Evolutionary conservation across 352 stramenopile genomes (phyloP).

Genomic region (Phytophthora parvispora): DNA sequence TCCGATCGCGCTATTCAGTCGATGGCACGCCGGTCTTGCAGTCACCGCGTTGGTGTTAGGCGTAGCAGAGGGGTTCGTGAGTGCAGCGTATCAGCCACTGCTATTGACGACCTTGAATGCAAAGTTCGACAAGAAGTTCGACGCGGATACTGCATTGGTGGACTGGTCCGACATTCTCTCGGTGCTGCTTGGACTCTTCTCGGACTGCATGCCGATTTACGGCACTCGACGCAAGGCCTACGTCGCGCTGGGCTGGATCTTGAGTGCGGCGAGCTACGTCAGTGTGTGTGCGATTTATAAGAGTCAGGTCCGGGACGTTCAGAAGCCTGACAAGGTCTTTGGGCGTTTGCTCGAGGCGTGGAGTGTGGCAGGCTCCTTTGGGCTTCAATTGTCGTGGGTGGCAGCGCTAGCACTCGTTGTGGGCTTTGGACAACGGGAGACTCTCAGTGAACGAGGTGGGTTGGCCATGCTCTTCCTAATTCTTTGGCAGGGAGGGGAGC

Average conservation of each 20-base stretch:
- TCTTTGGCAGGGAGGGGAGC: constrained; percentile 46
- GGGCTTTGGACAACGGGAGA: constrained; percentile 64
- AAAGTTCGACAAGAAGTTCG: constrained; percentile 46
- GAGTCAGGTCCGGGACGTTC: constrained; percentile 1
- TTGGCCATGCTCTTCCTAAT: constrained; percentile 55
- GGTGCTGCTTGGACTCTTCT: constrained; percentile 88
- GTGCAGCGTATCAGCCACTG: constrained; percentile 48
- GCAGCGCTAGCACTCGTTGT: constrained; percentile 53
- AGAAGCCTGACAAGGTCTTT: constrained; percentile 15
- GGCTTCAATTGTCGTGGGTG: constrained; percentile 54
- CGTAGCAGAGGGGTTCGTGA: constrained; percentile 40
- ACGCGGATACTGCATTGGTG: constrained; percentile 44
- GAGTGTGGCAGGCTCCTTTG: constrained; percentile 41
- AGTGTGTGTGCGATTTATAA: constrained; percentile 19
- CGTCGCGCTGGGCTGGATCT: constrained; percentile 81
- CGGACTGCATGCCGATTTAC: constrained; percentile 84
- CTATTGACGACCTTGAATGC: constrained; percentile 53
- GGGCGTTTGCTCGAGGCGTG: constrained; percentile 41
- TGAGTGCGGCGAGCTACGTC: constrained; percentile 29
- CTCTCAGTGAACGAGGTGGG: constrained; percentile 51
- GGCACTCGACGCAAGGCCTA: constrained; percentile 90
- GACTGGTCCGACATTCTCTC: constrained; percentile 81
- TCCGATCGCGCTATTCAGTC: constrained; percentile 45
- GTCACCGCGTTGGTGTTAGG: constrained; percentile 43
- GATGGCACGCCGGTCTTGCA: constrained; percentile 49